A percentile compares a stretch with the other conserved stretches of the same genome.
These are phyloP conservation scores for Scleroderma bovista DNA, from an alignment of 768 basidiomycete species.

Conservation along the genomic window DNA sequence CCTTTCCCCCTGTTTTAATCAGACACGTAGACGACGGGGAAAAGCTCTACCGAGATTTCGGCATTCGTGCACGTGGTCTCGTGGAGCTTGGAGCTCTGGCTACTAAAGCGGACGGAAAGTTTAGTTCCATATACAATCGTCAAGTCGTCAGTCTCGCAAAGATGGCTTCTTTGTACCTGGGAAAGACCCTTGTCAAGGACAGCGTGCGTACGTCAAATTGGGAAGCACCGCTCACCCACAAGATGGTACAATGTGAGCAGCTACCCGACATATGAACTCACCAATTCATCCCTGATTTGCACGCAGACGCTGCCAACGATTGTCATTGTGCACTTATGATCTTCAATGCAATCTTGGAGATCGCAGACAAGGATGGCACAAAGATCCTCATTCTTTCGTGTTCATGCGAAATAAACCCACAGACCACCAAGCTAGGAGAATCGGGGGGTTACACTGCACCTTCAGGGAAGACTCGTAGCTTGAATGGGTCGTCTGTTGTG, in stretches of 20 bases:
- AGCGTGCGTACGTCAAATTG: constrained; percentile 44
- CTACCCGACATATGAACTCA: not conserved
- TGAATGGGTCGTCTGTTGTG: not conserved
- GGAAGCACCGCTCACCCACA: constrained; percentile 32
- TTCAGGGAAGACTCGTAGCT: not conserved
- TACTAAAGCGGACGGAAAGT: constrained; percentile 32
- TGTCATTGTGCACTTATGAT: constrained; percentile 44
- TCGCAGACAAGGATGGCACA: constrained; percentile 27
- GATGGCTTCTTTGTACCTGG: constrained; percentile 39
- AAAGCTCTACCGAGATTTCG: constrained; percentile 45
- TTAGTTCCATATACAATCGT: constrained; percentile 29
- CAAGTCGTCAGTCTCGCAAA: constrained; percentile 38
- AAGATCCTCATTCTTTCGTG: constrained; percentile 20
- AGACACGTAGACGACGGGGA: constrained; percentile 38
- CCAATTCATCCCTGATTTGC: not conserved
- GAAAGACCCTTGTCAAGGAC: constrained; percentile 37
- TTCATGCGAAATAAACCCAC: constrained; percentile 24
- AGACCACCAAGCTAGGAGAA: not conserved
- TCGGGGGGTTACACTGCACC: not conserved
- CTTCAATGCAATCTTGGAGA: constrained; percentile 31
- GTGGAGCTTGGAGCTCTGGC: constrained; percentile 46
- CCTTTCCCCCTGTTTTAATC: not conserved
- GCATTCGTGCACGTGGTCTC: constrained; percentile 35
- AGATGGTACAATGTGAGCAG: constrained; percentile 36
- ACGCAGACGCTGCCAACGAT: constrained; percentile 48